These are phyloP conservation scores for Striga hermonthica DNA, from an alignment of 305 asterid genomes.

Conservation along the genomic window DNA sequence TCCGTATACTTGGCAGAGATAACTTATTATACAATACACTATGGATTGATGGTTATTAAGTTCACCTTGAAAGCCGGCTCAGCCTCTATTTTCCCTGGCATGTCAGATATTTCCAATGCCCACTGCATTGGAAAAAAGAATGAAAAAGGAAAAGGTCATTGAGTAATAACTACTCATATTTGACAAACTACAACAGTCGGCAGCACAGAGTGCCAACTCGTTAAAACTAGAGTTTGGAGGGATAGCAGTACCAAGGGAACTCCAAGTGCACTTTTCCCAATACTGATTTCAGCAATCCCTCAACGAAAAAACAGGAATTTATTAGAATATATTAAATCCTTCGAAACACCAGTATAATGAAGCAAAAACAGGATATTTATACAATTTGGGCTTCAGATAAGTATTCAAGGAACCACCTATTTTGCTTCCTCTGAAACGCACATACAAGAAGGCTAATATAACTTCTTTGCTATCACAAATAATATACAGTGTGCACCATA, in stretches of 20 bases:
- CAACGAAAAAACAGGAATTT: constrained; percentile 39
- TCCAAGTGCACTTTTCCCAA: constrained; percentile 84
- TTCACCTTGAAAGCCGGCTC: constrained; percentile 93
- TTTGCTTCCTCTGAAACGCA: not conserved
- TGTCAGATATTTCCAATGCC: constrained; percentile 87
- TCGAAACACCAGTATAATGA: not conserved
- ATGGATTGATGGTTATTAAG: constrained; percentile 12
- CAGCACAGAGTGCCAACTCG: constrained; percentile 14
- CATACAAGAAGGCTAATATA: not conserved
- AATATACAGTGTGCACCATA: not conserved
- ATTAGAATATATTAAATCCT: constrained; percentile 34
- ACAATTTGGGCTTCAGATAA: not conserved
- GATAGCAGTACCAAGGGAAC: constrained; percentile 71
- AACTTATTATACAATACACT: constrained; percentile 5
- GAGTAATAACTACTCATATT: constrained; percentile 24
- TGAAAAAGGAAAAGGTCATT: not conserved
- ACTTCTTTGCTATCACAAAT: not conserved
- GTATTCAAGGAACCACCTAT: too few relatives aligned
- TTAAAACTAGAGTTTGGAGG: constrained; percentile 9
- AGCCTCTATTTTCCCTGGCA: constrained; percentile 77
- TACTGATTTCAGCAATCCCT: constrained; percentile 64
- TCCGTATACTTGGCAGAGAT: constrained; percentile 11
- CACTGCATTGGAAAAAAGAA: constrained; percentile 47
- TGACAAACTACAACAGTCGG: constrained; percentile 24
- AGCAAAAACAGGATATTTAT: not conserved